phyloP scores from a whole-genome alignment of 768 basidiomycete species.

The Suillus placidus region DNA sequence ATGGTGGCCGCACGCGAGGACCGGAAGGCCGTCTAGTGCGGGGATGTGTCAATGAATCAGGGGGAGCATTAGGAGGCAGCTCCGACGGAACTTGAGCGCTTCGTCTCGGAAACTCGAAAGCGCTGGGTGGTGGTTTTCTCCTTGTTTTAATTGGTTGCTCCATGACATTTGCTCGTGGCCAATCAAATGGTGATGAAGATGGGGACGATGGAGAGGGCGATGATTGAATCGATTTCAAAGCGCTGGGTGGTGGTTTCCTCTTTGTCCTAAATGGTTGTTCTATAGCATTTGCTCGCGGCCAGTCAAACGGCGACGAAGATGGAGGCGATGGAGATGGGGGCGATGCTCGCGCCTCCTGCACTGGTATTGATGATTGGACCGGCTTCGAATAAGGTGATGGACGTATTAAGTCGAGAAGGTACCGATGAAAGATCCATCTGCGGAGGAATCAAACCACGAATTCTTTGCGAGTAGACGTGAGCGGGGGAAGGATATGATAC shows the following conservation, averaged over 20 bases:
- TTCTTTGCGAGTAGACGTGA: conserved; percentile 12
- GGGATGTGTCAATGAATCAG: conserved; percentile 18
- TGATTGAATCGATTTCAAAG: conserved; percentile 27
- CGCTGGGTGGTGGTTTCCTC: conserved; percentile 16
- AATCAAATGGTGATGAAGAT: conserved; percentile 52
- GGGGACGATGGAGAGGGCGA: conserved; percentile 17
- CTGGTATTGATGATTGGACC: conserved; percentile 24
- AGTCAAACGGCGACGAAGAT: conserved; percentile 52
- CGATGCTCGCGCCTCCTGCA: conserved; percentile 16
- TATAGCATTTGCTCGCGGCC: conserved; percentile 51
- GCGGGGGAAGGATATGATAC: conserved; percentile 22
- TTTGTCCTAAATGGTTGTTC: conserved; percentile 25
- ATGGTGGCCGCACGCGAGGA: conserved; percentile 27
- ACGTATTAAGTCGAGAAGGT: conserved; percentile 20
- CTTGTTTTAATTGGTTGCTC: conserved; percentile 25
- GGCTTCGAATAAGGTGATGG: conserved; percentile 38
- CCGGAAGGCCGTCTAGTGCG: conserved; percentile 38
- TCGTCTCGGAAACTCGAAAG: conserved; percentile 27
- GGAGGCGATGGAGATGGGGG: conserved; percentile 36
- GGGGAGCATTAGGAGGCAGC: neutral
- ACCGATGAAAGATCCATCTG: conserved; percentile 14
- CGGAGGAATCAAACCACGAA: conserved; percentile 17
- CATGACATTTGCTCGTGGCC: conserved; percentile 52
- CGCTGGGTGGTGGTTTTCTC: conserved; percentile 17
- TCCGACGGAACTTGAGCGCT: conserved; percentile 15